Evolutionary conservation across 176 grass and related monocot species (phyloP), one percentile per base, ranked within the genome.

Genomic region (Eragrostis nindensis): DNA sequence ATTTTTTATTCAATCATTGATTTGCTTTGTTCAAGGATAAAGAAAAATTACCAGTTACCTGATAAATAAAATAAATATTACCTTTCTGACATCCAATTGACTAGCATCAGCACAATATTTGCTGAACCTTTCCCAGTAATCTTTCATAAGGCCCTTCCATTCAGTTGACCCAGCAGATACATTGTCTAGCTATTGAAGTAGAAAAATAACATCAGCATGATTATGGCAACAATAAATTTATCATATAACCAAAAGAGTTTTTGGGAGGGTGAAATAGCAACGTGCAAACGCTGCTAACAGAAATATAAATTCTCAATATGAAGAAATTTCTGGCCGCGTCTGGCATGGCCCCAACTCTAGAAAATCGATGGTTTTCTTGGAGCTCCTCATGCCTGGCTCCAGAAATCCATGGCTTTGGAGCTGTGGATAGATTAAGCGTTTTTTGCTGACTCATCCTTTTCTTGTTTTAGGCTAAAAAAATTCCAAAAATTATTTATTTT

Each of bases 81-180:
- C 96, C 92, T 95, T 84, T 86, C 77, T 94, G 75, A 80, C 82
- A 71, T 95, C 82, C 79, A 79, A 17, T 57, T 84, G 82, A 66
- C 84, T 53, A 76, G 90, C 88, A 82, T 89, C 70, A 21, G 80
- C 76, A 72, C 92, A 98, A 77, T 87, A 91, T 86, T 91, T 95
- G 68, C 76, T 98, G 86, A 98, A 98, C 62, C 90, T 70, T 70
- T 89, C 88, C 92, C 92, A 98, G 78, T 91, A 98, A 88, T 93
- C 84, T 80, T 78, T 91, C 71, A 95, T 68, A 83, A 95, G 88
- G 68, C 88, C 90, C 83, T 95, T 98, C 92, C 96, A 98, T 83
- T 95, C 90, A 39, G 96, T 95, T 81, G 84, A 82, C 25, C 96
- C 96, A 76, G 88, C 88, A 87, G 92, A 98, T 16, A 98, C 88